phyloP scores from a whole-genome alignment of 805 yeast species.

The Metschnikowia continentalis region DNA sequence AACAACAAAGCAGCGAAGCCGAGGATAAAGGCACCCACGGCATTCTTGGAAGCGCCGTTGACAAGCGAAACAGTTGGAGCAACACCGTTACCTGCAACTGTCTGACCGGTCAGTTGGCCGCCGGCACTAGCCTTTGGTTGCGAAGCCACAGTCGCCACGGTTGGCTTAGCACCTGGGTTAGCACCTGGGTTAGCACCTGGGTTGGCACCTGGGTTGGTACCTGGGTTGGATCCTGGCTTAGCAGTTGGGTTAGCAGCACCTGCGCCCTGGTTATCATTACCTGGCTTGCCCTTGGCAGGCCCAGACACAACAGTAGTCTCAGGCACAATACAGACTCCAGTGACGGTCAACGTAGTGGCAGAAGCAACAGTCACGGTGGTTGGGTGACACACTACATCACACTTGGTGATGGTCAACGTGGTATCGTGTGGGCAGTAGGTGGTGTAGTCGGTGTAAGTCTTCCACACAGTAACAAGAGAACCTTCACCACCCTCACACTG shows the following conservation, averaged over 20 bases:
- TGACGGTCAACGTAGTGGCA: constrained; percentile 28
- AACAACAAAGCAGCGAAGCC: not conserved
- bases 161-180: too few relatives aligned
- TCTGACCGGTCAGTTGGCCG: too few relatives aligned
- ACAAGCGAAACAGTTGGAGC: not conserved
- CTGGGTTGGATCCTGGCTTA: too few relatives aligned
- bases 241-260: too few relatives aligned
- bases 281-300: too few relatives aligned
- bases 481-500: not conserved
- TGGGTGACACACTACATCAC: constrained; percentile 25
- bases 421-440: constrained; percentile 35
- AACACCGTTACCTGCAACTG: not conserved
- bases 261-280: too few relatives aligned
- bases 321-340: constrained; percentile 25
- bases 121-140: too few relatives aligned
- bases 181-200: too few relatives aligned
- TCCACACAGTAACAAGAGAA: constrained; percentile 14
- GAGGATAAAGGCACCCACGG: not conserved
- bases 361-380: constrained; percentile 20
- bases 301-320: not conserved
- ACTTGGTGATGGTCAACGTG: constrained; percentile 28
- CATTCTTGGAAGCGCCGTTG: not conserved
- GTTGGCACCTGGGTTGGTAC: too few relatives aligned
- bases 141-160: too few relatives aligned
- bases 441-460: constrained; percentile 24